Evolutionary conservation across 805 yeast species (phyloP).

Genomic region (Wickerhamomyces pijperi): DNA sequence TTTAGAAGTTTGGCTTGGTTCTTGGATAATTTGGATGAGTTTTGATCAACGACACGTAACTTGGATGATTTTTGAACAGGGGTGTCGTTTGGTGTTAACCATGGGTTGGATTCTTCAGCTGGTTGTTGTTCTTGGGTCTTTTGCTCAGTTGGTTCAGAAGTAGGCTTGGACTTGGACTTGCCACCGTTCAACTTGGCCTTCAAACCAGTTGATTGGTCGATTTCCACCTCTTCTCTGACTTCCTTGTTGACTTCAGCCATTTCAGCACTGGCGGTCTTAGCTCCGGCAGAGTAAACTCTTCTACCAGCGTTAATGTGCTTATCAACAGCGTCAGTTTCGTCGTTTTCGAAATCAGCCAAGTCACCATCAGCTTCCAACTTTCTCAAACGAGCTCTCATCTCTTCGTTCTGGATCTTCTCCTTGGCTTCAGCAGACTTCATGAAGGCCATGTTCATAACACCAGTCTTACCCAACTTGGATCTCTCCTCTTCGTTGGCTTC

Average conservation of each 20-base stretch:
- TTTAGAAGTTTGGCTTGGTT: constrained; percentile 8
- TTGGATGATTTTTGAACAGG: constrained; percentile 31
- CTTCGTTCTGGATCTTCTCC: constrained; percentile 46
- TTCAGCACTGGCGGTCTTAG: constrained; percentile 17
- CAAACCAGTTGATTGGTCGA: constrained; percentile 39
- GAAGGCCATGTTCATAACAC: constrained; percentile 88
- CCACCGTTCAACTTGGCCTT: constrained; percentile 24
- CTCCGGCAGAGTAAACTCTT: constrained; percentile 62
- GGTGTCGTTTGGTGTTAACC: constrained; percentile 29
- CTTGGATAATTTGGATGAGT: constrained; percentile 39
- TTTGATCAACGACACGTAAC: constrained; percentile 34
- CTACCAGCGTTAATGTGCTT: constrained; percentile 61
- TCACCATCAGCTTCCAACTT: constrained; percentile 38
- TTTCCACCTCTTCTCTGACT: constrained; percentile 32
- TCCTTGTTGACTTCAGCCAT: constrained; percentile 25
- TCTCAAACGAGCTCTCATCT: constrained; percentile 39
- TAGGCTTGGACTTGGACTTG: too few species aligned
- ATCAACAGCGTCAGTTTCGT: constrained; percentile 33
- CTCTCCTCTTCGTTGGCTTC: constrained; percentile 22
- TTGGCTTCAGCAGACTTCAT: constrained; percentile 84
- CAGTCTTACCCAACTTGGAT: constrained; percentile 62
- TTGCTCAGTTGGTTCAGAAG: not conserved
- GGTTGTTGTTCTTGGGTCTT: constrained; percentile 2
- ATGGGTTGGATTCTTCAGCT: constrained; percentile 33
- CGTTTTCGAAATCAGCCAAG: constrained; percentile 24